Conservation (phyloP, 331 rosid genomes). For the Acacia concinna region DNA sequence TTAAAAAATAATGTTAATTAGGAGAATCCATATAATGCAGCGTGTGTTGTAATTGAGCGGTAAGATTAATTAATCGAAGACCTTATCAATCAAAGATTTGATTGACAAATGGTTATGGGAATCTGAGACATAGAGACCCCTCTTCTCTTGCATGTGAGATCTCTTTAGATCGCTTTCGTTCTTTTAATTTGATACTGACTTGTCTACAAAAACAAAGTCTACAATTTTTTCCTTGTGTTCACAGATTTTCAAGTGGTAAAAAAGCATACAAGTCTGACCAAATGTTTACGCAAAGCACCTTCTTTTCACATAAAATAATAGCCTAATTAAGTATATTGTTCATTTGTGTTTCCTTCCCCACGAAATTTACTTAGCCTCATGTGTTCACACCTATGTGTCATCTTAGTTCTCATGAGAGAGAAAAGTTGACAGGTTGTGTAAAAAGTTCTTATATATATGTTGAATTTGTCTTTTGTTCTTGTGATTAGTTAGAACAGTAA, state of each 20-base stretch:
- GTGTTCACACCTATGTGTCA: constrained; percentile 1
- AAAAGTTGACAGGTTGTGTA: constrained; percentile 28
- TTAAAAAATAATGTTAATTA: not conserved
- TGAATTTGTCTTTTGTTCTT: constrained; percentile 40
- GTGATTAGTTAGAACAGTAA: constrained; percentile 35
- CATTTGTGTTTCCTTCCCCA: not conserved
- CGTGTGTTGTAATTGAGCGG: constrained; percentile 8
- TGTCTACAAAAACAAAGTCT: not conserved
- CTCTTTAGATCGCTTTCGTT: constrained; percentile 23
- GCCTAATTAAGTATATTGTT: not conserved
- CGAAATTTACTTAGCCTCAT: not conserved
- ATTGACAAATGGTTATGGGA: constrained; percentile 52
- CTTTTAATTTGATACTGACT: constrained; percentile 13
- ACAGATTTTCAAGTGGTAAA: not conserved
- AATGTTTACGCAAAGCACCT: constrained; percentile 17
- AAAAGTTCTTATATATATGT: constrained; percentile 11
- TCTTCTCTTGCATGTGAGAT: constrained; percentile 29
- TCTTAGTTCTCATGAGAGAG: not conserved
- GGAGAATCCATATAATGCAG: not conserved
- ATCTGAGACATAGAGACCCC: constrained; percentile 58
- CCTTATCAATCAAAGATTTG: constrained; percentile 42
- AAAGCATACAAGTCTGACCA: constrained; percentile 18
- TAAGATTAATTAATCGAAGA: constrained; percentile 23
- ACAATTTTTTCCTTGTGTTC: not conserved
- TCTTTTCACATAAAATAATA: constrained; percentile 30